Percentiles rank a stretch among this genome's conserved stretches.
Evolutionary conservation across 805 yeast species (phyloP).

Genomic region (Schwanniomyces polymorphus): DNA sequence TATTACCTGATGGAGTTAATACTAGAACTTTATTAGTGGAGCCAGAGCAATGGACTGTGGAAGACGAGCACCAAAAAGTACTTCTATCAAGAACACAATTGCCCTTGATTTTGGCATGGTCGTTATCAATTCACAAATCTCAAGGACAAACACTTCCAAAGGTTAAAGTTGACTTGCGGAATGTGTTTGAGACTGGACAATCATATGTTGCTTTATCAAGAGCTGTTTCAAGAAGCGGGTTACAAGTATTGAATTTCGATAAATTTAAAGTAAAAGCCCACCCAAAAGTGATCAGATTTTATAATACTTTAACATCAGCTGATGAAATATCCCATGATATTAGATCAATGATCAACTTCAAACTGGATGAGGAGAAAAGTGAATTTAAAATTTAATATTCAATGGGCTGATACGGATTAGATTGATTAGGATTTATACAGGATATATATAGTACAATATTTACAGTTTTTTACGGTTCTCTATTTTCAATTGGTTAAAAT

Average conservation of each 20-base stretch:
- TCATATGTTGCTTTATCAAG: slow-evolving; percentile 94
- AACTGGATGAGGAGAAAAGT: background rate
- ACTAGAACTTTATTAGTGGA: slow-evolving; percentile 74
- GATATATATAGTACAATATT: background rate
- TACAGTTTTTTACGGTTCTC: background rate
- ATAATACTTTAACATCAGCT: slow-evolving; percentile 46
- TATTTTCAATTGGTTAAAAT: background rate
- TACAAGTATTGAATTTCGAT: slow-evolving; percentile 77
- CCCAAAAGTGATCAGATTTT: slow-evolving; percentile 68
- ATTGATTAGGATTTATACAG: background rate
- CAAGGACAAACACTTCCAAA: slow-evolving; percentile 84
- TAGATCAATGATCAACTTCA: background rate
- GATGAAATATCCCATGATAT: slow-evolving; percentile 17
- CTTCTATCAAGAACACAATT: slow-evolving; percentile 75
- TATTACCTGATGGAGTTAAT: slow-evolving; percentile 63
- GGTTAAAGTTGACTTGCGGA: slow-evolving; percentile 85
- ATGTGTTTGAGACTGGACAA: slow-evolving; percentile 88
- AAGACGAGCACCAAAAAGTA: slow-evolving; percentile 67
- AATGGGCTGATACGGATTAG: background rate
- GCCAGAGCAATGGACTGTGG: slow-evolving; percentile 80
- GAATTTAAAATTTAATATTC: background rate
- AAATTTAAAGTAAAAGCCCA: slow-evolving; percentile 66
- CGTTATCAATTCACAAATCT: slow-evolving; percentile 91
- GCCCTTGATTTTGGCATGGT: slow-evolving; percentile 95
- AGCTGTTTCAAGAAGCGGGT: slow-evolving; percentile 79